phyloP scores from a whole-genome alignment of 164 flowering plant species.

The Stephania cephalantha region DNA sequence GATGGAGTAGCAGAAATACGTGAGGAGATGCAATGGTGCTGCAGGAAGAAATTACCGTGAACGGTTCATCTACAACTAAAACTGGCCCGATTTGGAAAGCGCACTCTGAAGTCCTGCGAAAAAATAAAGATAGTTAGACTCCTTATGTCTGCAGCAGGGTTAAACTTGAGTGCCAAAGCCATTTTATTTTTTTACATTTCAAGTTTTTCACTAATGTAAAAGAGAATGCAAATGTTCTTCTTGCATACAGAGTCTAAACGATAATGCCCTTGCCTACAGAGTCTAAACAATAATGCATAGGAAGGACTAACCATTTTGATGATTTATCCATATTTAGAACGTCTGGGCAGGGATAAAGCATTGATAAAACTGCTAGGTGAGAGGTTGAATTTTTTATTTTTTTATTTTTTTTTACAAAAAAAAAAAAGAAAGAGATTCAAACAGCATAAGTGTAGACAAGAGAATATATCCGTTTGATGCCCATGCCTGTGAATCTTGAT shows the following conservation, averaged over 20 bases:
- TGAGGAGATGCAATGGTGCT: neutral
- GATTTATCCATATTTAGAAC: neutral
- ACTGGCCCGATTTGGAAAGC: slow-evolving; percentile 86
- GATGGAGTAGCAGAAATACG: neutral
- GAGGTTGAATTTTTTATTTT: neutral
- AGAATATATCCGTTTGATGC: neutral
- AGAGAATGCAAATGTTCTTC: neutral
- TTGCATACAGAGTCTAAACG: neutral
- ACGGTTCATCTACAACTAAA: slow-evolving; percentile 70
- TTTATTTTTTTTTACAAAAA: too few species aligned
- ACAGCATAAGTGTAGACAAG: neutral
- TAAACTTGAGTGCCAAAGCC: too few species aligned
- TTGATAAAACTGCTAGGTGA: neutral
- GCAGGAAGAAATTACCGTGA: slow-evolving; percentile 44
- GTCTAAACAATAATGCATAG: neutral
- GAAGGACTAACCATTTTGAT: neutral
- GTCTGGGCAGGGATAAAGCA: neutral
- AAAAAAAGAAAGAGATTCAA: too few species aligned
- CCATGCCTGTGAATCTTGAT: neutral
- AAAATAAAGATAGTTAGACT: neutral
- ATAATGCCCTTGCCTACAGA: neutral
- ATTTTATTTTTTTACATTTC: neutral
- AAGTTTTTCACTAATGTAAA: neutral
- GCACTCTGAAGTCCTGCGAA: slow-evolving; percentile 73
- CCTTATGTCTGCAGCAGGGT: neutral